Evolutionary conservation across 1,284 basidiomycete species (phyloP).

Genomic region (Phellopilus nigrolimitatus): DNA sequence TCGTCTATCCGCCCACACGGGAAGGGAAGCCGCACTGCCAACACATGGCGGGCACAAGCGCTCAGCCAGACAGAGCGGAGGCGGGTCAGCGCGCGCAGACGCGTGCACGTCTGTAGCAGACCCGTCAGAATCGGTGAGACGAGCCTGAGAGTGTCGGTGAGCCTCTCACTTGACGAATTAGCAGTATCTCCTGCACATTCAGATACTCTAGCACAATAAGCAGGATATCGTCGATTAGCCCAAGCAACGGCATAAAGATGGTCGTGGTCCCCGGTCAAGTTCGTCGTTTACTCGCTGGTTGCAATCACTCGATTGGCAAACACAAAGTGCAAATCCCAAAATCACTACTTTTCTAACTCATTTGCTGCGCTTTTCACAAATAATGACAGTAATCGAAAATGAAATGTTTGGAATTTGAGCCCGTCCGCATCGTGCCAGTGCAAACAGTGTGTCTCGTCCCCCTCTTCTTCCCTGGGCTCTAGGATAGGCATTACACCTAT

Average conservation of each 20-base stretch:
- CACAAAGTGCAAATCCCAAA: too few species aligned
- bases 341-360: too few species aligned
- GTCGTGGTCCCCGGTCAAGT: not conserved
- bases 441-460: too few species aligned
- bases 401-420: too few species aligned
- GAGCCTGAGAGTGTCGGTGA: not conserved
- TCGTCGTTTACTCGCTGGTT: too few species aligned
- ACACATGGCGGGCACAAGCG: constrained; percentile 39
- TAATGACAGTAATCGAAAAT: too few species aligned
- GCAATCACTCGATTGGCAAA: too few species aligned
- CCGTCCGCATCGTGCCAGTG: too few species aligned
- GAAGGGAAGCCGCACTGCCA: constrained; percentile 45
- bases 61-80: constrained; percentile 52
- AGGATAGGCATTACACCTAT: too few species aligned
- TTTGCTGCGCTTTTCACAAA: too few species aligned
- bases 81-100: constrained; percentile 38
- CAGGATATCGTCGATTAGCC: constrained; percentile 16
- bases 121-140: constrained; percentile 1
- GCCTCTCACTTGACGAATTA: constrained; percentile 40
- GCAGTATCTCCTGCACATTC: constrained; percentile 41
- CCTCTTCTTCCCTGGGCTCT: too few species aligned
- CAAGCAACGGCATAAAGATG: constrained; percentile 1
- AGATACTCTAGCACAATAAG: constrained; percentile 10
- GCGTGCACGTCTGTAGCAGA: constrained; percentile 41
- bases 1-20: constrained; percentile 29